Base-by-base conservation (phyloP, 2,329 filamentous ascomycete species). In the Hypoxylon sp. region DNA sequence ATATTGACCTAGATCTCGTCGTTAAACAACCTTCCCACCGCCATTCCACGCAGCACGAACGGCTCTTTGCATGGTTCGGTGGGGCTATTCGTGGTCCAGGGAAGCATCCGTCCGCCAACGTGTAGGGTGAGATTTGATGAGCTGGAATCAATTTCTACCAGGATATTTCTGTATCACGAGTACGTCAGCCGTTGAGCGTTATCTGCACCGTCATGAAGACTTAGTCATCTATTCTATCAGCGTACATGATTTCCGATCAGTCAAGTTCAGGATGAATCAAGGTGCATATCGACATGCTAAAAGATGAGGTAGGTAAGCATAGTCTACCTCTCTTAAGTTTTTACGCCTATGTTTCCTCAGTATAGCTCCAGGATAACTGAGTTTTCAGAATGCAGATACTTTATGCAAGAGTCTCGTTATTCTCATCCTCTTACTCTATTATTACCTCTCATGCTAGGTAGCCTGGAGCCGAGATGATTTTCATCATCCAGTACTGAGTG, bases 1-100 rank as follows among this genome's bases (percentile, higher is more conserved):
- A 51, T 58, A 56, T 67, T 56, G 44, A 55, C 67, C 50, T 47
- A 66, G 67, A 68, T 71, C 62, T 61, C 57, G 39, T 58, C 42
- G 65, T 68, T 67, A 59, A 42, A 64, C 63, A 59, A 32, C 61
- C 65, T 65, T 62, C 55, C 71, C 70, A 74, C 73, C 73, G 72
- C 74, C 55, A 67, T 73, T 72, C 72, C 64, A 68, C 62, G 73
- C 70, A 53, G 68, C 66, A 75, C 74, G 67, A 67, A 67, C 74
- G 74, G 75, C 72, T 71, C 32, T 68, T 46, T 72, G 74, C 74
- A 73, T 73, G 65, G 54, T 67, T 58, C 68, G 57, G 72, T 71
- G 71, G 70, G 57, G 67, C 68, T 73, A 47, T 62, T 69, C 67
- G 68, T 70, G 66, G 59, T 58, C 67, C 64, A 53, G 53, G 51